Evolutionary conservation across 192 early-diverging fungal species (phyloP).

Genomic region (Bifiguratus adelaidae): DNA sequence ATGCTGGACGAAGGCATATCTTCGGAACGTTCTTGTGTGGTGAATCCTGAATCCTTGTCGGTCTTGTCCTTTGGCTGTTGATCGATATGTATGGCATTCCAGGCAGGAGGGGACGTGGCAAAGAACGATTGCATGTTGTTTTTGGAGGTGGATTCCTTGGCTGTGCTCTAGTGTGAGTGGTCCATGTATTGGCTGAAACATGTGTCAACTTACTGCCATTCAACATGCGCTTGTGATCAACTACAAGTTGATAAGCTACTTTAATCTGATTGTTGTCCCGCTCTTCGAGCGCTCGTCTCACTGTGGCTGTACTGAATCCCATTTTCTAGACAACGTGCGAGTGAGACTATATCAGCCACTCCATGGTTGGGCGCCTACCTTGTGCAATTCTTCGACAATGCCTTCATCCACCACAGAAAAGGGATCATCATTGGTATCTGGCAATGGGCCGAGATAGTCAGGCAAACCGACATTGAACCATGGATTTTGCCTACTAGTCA

Average conservation of each 20-base stretch:
- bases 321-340: constrained; percentile 45
- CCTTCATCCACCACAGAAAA: constrained; percentile 65
- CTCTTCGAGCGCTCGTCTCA: constrained; percentile 69
- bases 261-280: constrained; percentile 89
- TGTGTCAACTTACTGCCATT: constrained; percentile 27
- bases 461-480: constrained; percentile 93
- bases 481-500: constrained; percentile 50
- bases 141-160: constrained; percentile 24
- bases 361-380: constrained; percentile 25
- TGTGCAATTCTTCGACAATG: constrained; percentile 69
- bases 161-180: constrained; percentile 5
- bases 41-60: too few relatives aligned
- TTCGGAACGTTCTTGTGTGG: too few relatives aligned
- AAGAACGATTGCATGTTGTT: constrained; percentile 52
- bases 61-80: too few relatives aligned
- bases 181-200: neutral
- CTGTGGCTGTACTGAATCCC: constrained; percentile 51
- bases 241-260: constrained; percentile 93
- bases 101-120: constrained; percentile 59
- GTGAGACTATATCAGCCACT: neutral
- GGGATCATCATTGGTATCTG: constrained; percentile 53
- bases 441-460: constrained; percentile 81
- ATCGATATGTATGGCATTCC: constrained; percentile 55
- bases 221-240: constrained; percentile 70
- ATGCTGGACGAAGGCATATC: too few relatives aligned